A percentile compares a stretch with the other conserved stretches of the same genome.
Evolutionary conservation across 176 grass and related monocot species (phyloP).

Genomic region (Dactylis glomerata): DNA sequence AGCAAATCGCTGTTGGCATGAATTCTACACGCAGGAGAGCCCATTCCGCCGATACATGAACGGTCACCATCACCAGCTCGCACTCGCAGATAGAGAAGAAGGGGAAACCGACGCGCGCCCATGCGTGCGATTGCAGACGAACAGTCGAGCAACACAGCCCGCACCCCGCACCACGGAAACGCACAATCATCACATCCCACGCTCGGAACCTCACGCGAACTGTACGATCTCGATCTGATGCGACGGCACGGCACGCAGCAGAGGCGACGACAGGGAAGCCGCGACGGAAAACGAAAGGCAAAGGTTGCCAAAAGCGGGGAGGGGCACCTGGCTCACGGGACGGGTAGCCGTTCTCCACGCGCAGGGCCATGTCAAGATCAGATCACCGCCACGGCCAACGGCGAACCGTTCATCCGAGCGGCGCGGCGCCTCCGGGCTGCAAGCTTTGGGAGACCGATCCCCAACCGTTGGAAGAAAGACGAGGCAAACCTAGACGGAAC

Average conservation of each 20-base stretch:
- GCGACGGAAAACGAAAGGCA: not conserved
- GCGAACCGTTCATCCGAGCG: no score
- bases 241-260: not conserved
- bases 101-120: not conserved
- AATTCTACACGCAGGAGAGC: not conserved
- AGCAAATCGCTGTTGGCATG: not conserved
- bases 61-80: not conserved
- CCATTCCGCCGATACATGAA: not conserved
- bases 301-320: conserved; percentile 17
- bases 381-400: no score
- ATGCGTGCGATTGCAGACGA: not conserved
- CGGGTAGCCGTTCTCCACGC: no score
- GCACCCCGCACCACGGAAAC: not conserved
- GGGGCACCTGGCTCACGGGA: conserved; percentile 10
- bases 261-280: not conserved
- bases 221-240: conserved; percentile 8
- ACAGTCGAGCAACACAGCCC: conserved; percentile 3
- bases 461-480: no score
- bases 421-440: no score
- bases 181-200: not conserved
- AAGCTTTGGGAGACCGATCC: no score
- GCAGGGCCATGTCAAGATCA: no score
- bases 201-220: not conserved
- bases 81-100: no score
- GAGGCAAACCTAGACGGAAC: no score